Conservation (phyloP, 495 filamentous ascomycete species). For the Thermothielavioides terrestris region DNA sequence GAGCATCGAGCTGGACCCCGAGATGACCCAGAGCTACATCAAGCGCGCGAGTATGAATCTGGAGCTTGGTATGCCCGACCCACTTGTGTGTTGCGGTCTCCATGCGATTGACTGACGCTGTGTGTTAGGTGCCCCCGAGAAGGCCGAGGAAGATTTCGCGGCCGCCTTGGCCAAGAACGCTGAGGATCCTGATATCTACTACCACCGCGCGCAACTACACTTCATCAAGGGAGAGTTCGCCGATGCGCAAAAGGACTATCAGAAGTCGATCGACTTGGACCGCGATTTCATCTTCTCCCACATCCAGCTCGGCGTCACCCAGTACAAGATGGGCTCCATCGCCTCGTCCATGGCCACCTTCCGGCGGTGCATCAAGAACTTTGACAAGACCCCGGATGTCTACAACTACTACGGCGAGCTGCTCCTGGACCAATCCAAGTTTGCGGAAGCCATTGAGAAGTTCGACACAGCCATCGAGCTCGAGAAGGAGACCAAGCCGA, state of each 20-base stretch:
- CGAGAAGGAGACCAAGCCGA: conserved; percentile 87
- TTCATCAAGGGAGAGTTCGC: conserved; percentile 93
- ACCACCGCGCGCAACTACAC: conserved; percentile 96
- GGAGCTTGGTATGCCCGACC: conserved; percentile 66
- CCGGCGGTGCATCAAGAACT: conserved; percentile 95
- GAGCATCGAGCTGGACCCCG: conserved; percentile 81
- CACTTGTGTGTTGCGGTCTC: too few relatives aligned
- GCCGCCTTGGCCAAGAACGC: conserved; percentile 76
- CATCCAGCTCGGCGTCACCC: conserved; percentile 97
- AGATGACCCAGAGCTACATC: conserved; percentile 91
- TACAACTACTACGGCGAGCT: conserved; percentile 99
- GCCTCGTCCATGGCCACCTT: conserved; percentile 98
- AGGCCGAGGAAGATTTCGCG: conserved; percentile 80
- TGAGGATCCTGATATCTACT: conserved; percentile 95
- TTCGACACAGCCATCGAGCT: conserved; percentile 97
- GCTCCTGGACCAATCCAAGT: conserved; percentile 95
- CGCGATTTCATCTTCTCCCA: conserved; percentile 96
- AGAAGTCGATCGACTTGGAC: conserved; percentile 97
- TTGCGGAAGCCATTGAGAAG: too few relatives aligned
- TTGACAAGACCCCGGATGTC: conserved; percentile 89
- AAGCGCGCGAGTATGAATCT: conserved; percentile 98
- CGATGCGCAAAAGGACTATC: conserved; percentile 94
- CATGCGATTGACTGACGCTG: conserved; percentile 16
- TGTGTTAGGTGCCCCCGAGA: conserved; percentile 70
- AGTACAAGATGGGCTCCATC: conserved; percentile 99